Evolutionary conservation across 129 eudicot species (phyloP).

Genomic region (Escallonia rubra): DNA sequence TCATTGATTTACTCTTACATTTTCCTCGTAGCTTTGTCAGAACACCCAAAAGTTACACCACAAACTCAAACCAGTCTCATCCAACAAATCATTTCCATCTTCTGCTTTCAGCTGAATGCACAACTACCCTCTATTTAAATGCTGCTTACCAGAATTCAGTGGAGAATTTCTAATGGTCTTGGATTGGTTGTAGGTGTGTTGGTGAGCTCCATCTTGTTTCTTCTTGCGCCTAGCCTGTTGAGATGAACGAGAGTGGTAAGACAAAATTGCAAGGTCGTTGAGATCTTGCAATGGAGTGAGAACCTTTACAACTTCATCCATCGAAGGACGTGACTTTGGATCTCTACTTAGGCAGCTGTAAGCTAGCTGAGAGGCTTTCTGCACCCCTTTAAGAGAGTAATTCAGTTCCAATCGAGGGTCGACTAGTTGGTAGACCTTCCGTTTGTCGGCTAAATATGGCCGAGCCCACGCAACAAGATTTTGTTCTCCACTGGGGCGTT

Average conservation of each 20-base stretch:
- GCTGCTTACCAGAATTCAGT: slow-evolving; percentile 39
- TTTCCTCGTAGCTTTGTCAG: slow-evolving; percentile 18
- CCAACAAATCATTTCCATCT: slow-evolving; percentile 2
- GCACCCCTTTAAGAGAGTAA: slow-evolving; percentile 91
- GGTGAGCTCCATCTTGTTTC: slow-evolving; percentile 54
- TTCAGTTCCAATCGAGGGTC: slow-evolving; percentile 93
- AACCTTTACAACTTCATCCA: slow-evolving; percentile 84
- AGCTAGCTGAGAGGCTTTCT: slow-evolving; percentile 78
- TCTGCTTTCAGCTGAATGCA: not conserved
- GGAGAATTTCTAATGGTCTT: slow-evolving; percentile 48
- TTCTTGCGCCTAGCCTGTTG: slow-evolving; percentile 72
- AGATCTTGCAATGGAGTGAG: slow-evolving; percentile 66
- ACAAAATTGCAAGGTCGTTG: slow-evolving; percentile 70
- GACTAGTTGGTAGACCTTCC: slow-evolving; percentile 76
- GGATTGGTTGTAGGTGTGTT: slow-evolving; percentile 35
- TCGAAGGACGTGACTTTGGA: slow-evolving; percentile 83
- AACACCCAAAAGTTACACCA: slow-evolving; percentile 39
- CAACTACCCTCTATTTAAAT: slow-evolving; percentile 28
- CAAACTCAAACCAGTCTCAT: slow-evolving; percentile 3
- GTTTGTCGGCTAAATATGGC: slow-evolving; percentile 78
- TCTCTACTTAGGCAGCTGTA: slow-evolving; percentile 72
- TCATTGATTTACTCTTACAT: slow-evolving; percentile 1
- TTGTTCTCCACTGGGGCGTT: slow-evolving; percentile 88
- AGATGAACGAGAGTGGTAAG: slow-evolving; percentile 69
- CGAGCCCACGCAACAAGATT: slow-evolving; percentile 95